Conservation (phyloP, 2,329 filamentous ascomycete species). For the Immersiporthe knoxdaviesiana region DNA sequence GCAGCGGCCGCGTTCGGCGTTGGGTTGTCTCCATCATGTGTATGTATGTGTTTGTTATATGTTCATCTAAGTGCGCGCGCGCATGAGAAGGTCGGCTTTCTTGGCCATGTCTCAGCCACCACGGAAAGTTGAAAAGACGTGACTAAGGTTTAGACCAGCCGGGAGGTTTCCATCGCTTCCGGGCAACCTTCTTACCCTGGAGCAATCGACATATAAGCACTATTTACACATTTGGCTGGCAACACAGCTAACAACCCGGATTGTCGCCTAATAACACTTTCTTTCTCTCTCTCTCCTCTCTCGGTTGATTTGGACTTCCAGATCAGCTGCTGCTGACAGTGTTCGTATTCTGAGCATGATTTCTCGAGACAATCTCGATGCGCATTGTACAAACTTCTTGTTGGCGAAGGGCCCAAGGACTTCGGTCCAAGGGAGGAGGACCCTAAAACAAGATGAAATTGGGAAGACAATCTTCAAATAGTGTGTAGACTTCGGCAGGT, state of each 20-base stretch:
- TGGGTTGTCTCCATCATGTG: not conserved
- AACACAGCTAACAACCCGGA: not conserved
- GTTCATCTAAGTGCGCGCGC: not conserved
- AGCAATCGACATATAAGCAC: not conserved
- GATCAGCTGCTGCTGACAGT: slow-evolving; percentile 9
- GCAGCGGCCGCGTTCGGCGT: not conserved
- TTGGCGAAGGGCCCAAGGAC: not conserved
- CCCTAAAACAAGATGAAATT: not conserved
- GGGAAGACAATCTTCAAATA: not conserved
- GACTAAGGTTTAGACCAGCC: not conserved
- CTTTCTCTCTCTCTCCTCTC: no score
- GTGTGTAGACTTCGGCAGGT: not conserved
- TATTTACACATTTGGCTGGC: not conserved
- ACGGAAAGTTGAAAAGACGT: not conserved
- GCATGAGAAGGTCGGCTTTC: not conserved
- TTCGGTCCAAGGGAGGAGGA: not conserved
- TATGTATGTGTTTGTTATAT: not conserved
- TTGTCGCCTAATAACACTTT: not conserved
- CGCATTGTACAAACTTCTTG: not conserved
- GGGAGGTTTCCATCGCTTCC: not conserved
- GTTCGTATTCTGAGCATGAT: not conserved
- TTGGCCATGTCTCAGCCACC: not conserved
- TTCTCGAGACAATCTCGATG: not conserved
- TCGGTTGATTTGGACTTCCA: not conserved
- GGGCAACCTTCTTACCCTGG: not conserved